phyloP scores from a whole-genome alignment of 495 filamentous ascomycete species.

The Penicillium alfredii region DNA sequence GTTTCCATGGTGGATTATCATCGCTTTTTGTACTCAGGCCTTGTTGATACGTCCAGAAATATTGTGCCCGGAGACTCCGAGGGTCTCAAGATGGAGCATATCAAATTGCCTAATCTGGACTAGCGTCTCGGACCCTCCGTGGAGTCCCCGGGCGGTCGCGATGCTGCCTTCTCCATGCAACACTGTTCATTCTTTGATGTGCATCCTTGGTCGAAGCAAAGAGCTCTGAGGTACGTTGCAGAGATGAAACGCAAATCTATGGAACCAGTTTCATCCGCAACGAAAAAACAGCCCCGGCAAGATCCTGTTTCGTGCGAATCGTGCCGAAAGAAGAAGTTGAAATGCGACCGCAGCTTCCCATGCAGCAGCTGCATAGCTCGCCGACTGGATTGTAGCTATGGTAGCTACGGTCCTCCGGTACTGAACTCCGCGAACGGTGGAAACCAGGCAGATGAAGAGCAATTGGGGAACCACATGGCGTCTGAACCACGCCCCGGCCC shows the following conservation, averaged over 20 bases:
- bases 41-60: too few relatives aligned
- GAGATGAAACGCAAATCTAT: conserved; percentile 27
- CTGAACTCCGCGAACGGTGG: neutral
- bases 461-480: neutral
- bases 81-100: neutral
- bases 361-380: conserved; percentile 42
- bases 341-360: conserved; percentile 23
- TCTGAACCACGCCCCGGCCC: neutral
- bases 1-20: too few relatives aligned
- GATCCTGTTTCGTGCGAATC: conserved; percentile 46
- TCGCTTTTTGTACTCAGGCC: too few relatives aligned
- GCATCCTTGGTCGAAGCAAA: neutral
- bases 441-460: neutral
- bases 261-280: neutral
- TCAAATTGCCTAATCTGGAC: neutral
- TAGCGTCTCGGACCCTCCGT: conserved; percentile 20
- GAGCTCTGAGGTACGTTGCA: neutral
- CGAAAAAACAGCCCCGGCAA: conserved; percentile 30
- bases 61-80: conserved; percentile 2
- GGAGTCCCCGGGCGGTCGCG: conserved; percentile 23
- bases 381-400: conserved; percentile 30
- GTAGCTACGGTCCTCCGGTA: neutral
- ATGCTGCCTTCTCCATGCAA: neutral
- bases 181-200: neutral
- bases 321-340: conserved; percentile 13